Evolutionary conservation across 2,329 filamentous ascomycete species (phyloP).

Genomic region (Venturia aucupariae): DNA sequence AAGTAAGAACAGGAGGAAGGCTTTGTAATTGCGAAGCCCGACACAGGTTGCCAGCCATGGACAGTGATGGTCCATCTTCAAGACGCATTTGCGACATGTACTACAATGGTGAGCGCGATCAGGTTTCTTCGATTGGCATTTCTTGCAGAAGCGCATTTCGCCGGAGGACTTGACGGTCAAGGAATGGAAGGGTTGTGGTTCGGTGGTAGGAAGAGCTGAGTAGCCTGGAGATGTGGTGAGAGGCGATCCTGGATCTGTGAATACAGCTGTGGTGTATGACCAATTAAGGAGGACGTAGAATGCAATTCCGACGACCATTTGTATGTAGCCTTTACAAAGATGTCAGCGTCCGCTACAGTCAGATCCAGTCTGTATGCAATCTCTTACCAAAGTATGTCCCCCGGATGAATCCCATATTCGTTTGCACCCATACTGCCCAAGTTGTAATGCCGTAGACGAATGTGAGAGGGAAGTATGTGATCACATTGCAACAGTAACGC

Average conservation of each 20-base stretch:
- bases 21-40: constrained; percentile 88
- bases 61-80: constrained; percentile 99
- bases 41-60: constrained; percentile 97
- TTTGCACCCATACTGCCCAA: constrained; percentile 86
- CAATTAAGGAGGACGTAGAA: constrained; percentile 76
- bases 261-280: constrained; percentile 88
- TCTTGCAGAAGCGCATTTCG: constrained; percentile 86
- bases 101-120: constrained; percentile 96
- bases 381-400: not conserved
- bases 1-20: constrained; percentile 83
- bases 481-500: constrained; percentile 69
- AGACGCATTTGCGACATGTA: constrained; percentile 82
- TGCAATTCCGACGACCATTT: constrained; percentile 54
- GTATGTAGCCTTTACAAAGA: constrained; percentile 35
- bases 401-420: constrained; percentile 47
- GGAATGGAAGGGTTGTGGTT: constrained; percentile 54
- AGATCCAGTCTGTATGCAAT: constrained; percentile 10
- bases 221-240: constrained; percentile 43
- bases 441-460: constrained; percentile 88
- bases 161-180: constrained; percentile 92
- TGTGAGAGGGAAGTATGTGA: constrained; percentile 74
- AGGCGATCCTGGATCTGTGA: constrained; percentile 74
- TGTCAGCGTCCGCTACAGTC: not conserved
- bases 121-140: constrained; percentile 89
- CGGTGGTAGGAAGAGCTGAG: constrained; percentile 68